Base-by-base conservation (phyloP, 169 alveolate species). In the Perkinsus olseni region DNA sequence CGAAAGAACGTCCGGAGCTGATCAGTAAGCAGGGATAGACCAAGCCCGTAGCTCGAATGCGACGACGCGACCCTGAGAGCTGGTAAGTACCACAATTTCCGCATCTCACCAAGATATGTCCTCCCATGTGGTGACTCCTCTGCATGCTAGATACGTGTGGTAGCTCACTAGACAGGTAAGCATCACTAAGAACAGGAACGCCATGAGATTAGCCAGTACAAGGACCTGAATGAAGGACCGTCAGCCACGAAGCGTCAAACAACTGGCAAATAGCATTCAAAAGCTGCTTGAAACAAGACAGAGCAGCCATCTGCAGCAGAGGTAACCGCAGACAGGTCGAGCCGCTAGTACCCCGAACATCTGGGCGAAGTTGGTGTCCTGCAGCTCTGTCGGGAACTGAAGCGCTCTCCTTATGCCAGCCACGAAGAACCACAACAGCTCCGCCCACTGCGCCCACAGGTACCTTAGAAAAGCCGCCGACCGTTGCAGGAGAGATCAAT, bases 61-160 rank as follows among this genome's bases (percentile, higher is more conserved):
- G n/a, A n/a, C n/a, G n/a, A n/a, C n/a, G n/a, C n/a, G n/a, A n/a
- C n/a, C n/a, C n/a, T n/a, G n/a, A n/a, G n/a, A n/a, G n/a, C n/a
- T n/a, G n/a, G n/a, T n/a, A n/a, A n/a, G n/a, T n/a, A n/a, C n/a
- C n/a, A n/a, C n/a, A n/a, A n/a, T n/a, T n/a, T n/a, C n/a, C n/a
- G n/a, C n/a, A n/a, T 24, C 82, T 62, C 31, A 62, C 82, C 82
- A 62, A 62, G 82, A 62, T 62, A 62, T 62, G 31, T 62, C 34
- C 82, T 62, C 82, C 82, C 82, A 62, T 62, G 82, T 62, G 34
- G 82, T 62, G 82, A 62, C 82, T 62, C 82, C 82, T 62, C 82
- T 13, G 82, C 82, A 62, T 0, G 82, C 82, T 62, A 62, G 82
- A 28, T 62, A 62, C 17, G 82, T 62, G 82, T 62, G 82, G 17